Base-by-base conservation (phyloP, 106 monocot species). In the Dendrobium catenatum region DNA sequence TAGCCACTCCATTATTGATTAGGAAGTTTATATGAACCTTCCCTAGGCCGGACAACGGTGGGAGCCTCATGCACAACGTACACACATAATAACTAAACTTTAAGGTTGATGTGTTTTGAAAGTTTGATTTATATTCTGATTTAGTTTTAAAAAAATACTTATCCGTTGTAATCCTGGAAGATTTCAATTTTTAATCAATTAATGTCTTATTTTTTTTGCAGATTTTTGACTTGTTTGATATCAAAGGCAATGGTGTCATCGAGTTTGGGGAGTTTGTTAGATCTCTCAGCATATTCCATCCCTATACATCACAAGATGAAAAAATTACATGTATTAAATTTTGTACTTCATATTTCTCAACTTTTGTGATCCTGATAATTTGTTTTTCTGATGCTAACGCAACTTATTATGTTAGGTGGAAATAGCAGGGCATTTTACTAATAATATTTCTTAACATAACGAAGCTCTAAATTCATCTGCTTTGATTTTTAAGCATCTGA, bases 261-360 rank as follows among this genome's bases (percentile, higher is more conserved):
- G 96, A 96, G 77, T 96, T 96, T 85, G 96, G 87, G 43, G 96
- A 91, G 79, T 96, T 96, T 89, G 93, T 96, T 70, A 83, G 91
- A 78, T 93, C 93, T 13, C 88, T 96, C 18, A 96, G 84, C 74
- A 76, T 93, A 26, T 96, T 96, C 86, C 96, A 96, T 55, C 96
- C 96, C n/a, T 47, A 90, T 48, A 77, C 96, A 46, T 76, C 87
- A 46, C 81, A 83, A 58, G 82, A 75, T 26, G 88, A 96, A 48
- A 96, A 96, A 86, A 82, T 85, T 67, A 76, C 64, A 83, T 96
- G 96, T 96, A 88, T 49, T 90, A 56, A 76, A 2, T 42, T 2
- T 72, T 81, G 0, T 68, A 24, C 68, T 11, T 27, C 58, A 58
- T 68, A 24, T 27, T 68, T 22, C 6, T 22, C 6, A 68, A 29